Percentiles rank a stretch among this genome's conserved stretches.
phyloP scores from a whole-genome alignment of 805 yeast genomes.

The Blastobotrys parvus region DNA sequence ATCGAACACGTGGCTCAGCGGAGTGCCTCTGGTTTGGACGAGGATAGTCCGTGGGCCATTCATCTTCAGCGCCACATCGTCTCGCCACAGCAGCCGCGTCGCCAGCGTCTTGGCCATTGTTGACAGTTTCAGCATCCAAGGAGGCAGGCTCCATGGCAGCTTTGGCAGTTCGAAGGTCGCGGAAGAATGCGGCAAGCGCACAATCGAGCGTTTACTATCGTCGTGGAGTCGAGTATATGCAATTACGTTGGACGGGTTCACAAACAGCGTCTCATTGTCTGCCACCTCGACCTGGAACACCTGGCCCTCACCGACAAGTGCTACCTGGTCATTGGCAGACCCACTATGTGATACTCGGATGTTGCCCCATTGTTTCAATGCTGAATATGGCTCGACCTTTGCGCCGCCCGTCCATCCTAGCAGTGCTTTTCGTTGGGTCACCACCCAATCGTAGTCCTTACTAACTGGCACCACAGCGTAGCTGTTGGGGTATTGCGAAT shows the following conservation, averaged over 20 bases:
- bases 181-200: conserved; percentile 12
- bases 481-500: conserved; percentile 2
- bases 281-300: conserved; percentile 31
- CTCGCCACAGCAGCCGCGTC: conserved; percentile 19
- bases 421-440: conserved; percentile 32
- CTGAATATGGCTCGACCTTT: conserved; percentile 17
- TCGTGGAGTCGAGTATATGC: conserved; percentile 27
- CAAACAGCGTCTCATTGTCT: conserved; percentile 30
- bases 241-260: conserved; percentile 35
- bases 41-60: conserved; percentile 26
- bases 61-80: conserved; percentile 17
- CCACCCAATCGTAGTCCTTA: conserved; percentile 31
- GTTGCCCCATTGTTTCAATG: conserved; percentile 25
- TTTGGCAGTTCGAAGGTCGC: conserved; percentile 14
- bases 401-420: conserved; percentile 37
- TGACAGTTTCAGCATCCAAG: conserved; percentile 6
- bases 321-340: conserved; percentile 31
- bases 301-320: conserved; percentile 34
- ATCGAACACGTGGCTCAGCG: conserved; percentile 19
- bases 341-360: conserved; percentile 14
- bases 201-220: conserved; percentile 11
- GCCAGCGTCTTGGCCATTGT: conserved; percentile 7
- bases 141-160: conserved; percentile 1
- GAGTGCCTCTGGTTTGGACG: conserved; percentile 21
- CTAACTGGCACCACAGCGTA: conserved; percentile 31